These are phyloP conservation scores for Aspergillus leporis DNA, from an alignment of 495 filamentous ascomycete species.

Conservation along the genomic window DNA sequence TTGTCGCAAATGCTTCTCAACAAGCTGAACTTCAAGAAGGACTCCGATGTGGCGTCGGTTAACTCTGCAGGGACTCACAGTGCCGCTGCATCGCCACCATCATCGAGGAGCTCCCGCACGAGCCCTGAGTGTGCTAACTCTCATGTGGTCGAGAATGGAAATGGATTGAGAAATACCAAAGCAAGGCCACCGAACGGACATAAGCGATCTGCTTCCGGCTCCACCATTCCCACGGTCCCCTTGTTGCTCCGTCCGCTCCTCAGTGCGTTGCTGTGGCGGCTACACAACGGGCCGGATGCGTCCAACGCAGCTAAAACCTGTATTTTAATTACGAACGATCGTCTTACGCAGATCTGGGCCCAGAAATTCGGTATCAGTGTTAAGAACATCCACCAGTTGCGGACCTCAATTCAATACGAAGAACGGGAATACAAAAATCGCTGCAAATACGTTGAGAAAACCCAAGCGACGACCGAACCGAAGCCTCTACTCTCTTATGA, in stretches of 20 bases:
- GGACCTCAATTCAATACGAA: constrained; percentile 58
- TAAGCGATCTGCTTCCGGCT: constrained; percentile 38
- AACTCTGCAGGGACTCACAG: constrained; percentile 52
- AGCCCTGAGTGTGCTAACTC: constrained; percentile 47
- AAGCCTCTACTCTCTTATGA: constrained; percentile 48
- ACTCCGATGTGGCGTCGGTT: constrained; percentile 46
- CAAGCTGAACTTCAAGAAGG: constrained; percentile 54
- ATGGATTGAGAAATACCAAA: constrained; percentile 25
- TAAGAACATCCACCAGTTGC: constrained; percentile 61
- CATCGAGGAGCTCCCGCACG: constrained; percentile 51
- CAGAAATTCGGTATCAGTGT: constrained; percentile 60
- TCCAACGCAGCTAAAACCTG: constrained; percentile 41
- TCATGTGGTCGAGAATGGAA: constrained; percentile 30
- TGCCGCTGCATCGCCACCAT: constrained; percentile 44
- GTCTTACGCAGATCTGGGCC: constrained; percentile 54
- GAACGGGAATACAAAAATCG: constrained; percentile 60
- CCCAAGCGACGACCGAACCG: constrained; percentile 39
- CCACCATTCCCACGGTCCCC: constrained; percentile 42
- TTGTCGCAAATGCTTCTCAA: constrained; percentile 52
- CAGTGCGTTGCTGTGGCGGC: constrained; percentile 61
- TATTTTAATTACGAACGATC: constrained; percentile 63
- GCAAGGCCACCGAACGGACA: constrained; percentile 29
- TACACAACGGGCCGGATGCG: constrained; percentile 50
- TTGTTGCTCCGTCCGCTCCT: constrained; percentile 55
- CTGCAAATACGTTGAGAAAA: constrained; percentile 50